A percentile compares a stretch with the other conserved stretches of the same genome.
These are phyloP conservation scores for Spathaspora arborariae DNA, from an alignment of 805 yeast genomes.

Conservation along the genomic window DNA sequence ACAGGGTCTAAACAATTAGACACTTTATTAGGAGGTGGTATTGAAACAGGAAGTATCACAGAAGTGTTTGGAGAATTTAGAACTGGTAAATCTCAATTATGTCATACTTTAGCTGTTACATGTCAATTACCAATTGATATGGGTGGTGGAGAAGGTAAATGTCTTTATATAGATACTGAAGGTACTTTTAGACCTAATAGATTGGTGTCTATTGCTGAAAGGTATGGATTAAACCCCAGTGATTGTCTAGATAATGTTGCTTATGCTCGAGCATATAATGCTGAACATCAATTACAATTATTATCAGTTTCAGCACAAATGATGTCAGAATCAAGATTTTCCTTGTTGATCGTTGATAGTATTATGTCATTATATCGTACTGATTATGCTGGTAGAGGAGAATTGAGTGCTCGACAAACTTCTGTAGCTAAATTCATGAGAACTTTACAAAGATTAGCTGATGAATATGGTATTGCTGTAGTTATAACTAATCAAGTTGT, in stretches of 20 bases:
- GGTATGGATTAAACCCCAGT: constrained; percentile 88
- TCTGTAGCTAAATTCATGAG: constrained; percentile 94
- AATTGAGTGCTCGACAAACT: constrained; percentile 88
- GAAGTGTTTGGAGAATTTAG: constrained; percentile 96
- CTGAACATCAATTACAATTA: constrained; percentile 89
- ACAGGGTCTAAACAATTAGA: constrained; percentile 95
- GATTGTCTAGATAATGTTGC: constrained; percentile 97
- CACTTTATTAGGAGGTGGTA: constrained; percentile 91
- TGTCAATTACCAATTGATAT: constrained; percentile 94
- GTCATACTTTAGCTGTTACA: constrained; percentile 95
- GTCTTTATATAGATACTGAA: constrained; percentile 93
- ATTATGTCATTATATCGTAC: constrained; percentile 96
- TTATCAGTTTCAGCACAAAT: constrained; percentile 87
- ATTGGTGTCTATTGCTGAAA: constrained; percentile 80
- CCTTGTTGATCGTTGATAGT: constrained; percentile 90
- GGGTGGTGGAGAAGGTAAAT: constrained; percentile 99
- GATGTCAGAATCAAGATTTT: constrained; percentile 94
- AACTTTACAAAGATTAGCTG: constrained; percentile 87
- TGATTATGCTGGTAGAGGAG: constrained; percentile 94
- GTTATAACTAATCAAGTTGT: constrained; percentile 92
- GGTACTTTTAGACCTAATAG: constrained; percentile 95
- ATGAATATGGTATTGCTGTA: constrained; percentile 96
- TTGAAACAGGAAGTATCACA: constrained; percentile 95
- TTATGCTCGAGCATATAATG: constrained; percentile 94
- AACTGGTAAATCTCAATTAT: constrained; percentile 95